Evolutionary conservation across 768 basidiomycete genomes (phyloP), one percentile per base, ranked within the genome.

Genomic region (Tephrocybe sp.): DNA sequence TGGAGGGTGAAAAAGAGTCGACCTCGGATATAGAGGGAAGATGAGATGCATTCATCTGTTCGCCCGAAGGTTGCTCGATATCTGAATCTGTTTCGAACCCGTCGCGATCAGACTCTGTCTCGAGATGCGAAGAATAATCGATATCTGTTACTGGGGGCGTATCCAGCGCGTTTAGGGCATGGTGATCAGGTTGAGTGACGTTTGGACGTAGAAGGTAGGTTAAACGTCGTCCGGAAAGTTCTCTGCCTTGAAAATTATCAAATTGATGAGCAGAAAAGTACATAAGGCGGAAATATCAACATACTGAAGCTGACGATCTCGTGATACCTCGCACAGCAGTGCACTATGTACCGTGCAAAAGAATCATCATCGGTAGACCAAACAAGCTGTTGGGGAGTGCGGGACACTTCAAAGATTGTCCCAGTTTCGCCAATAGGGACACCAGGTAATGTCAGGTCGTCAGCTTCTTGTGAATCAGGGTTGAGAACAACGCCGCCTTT

Each of bases 121-220:
- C 73, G 37, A 70, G 64, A 16, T 73, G 74, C 18, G 80, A 81
- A 24, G 77, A 76, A 42, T 73, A 72, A 50, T 83, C 79, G 29
- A 80, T 60, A 58, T 90, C 90, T 1, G 87, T 90, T 8, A 73
- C 66, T 3, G 89, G 86, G 6, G 90, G 89, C 1, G 89, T 91
- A 52, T 84, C 82, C 33, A 90, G 64, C 5, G 64, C 59, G 4
- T 65, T 60, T 15, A 65, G 57, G 1, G 74, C 71, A 27, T 61
- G 60, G 24, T 71, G 75, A 59, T 82, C 80, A 1, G 84, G 84
- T 13, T 79, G 80, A 18, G 77, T 75, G 45, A 82, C 75, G 55
- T 90, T 88, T 3, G 91, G 91, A 29, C 91, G 82, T 19, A 93
- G 76, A 42, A 93, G 80, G 64, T 90, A 84, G 3, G 90, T 91